Conservation (phyloP, 331 rosid genomes). For the Phaseolus coccineus region DNA sequence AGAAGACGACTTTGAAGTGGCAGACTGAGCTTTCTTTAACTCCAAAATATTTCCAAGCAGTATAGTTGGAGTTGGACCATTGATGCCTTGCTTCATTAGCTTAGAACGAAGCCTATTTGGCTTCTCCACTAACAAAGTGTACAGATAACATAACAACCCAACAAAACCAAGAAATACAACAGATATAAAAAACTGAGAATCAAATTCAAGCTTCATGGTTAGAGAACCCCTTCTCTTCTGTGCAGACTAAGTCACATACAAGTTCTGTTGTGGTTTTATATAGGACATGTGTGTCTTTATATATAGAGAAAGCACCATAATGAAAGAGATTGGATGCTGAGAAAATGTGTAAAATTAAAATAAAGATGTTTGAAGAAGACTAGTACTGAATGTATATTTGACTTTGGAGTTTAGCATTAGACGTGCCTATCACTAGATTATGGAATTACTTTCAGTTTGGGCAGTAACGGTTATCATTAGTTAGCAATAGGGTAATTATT, state of each 20-base stretch:
- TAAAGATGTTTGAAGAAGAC: no score
- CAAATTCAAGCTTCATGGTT: conserved; percentile 34
- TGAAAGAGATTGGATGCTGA: no score
- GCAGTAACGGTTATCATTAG: no score
- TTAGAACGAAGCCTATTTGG: conserved; percentile 48
- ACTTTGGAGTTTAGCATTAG: no score
- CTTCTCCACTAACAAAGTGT: conserved; percentile 39
- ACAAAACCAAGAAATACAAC: conserved; percentile 36
- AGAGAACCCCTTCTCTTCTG: not conserved
- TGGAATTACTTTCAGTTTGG: no score
- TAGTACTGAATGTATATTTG: no score
- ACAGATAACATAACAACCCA: conserved; percentile 30
- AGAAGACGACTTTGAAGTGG: conserved; percentile 27
- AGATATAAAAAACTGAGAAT: conserved; percentile 17
- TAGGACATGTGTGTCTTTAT: no score
- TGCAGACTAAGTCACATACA: not conserved
- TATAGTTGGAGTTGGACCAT: conserved; percentile 53
- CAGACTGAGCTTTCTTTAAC: conserved; percentile 39
- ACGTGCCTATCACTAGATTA: no score
- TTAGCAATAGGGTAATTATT: no score
- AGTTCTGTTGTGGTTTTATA: no score
- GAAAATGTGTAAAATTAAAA: no score
- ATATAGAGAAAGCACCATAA: no score
- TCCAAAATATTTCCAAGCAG: conserved; percentile 53
- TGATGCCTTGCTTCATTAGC: conserved; percentile 58